Evolutionary conservation across 2,329 filamentous ascomycete genomes (phyloP).

Genomic region (Beauveria caledonica): DNA sequence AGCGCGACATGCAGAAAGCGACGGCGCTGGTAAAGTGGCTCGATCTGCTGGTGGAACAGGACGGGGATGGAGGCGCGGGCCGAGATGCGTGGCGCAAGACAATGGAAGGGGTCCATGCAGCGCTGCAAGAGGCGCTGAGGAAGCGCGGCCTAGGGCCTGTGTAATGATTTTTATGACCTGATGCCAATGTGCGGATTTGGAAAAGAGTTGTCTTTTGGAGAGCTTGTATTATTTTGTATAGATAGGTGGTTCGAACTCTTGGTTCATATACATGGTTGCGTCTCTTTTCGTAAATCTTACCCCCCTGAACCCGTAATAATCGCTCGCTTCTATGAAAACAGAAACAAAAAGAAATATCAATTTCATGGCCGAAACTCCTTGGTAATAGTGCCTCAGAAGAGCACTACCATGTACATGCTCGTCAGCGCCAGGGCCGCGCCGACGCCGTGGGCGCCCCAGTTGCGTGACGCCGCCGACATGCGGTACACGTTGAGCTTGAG

Average conservation of each 20-base stretch:
- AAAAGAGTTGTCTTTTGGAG: neutral
- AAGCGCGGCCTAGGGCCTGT: slow-evolving; percentile 49
- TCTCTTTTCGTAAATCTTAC: neutral
- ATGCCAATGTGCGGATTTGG: slow-evolving; percentile 4
- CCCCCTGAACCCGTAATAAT: neutral
- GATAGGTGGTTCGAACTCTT: neutral
- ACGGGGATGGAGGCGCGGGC: slow-evolving; percentile 27
- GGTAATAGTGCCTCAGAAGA: neutral
- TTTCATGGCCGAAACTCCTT: no score
- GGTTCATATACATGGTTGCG: neutral
- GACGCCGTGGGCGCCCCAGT: neutral
- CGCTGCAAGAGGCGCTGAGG: slow-evolving; percentile 47
- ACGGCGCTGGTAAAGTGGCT: slow-evolving; percentile 63
- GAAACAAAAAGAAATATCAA: no score
- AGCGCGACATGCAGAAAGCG: slow-evolving; percentile 70
- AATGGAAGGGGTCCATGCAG: slow-evolving; percentile 34
- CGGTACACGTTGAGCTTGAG: slow-evolving; percentile 41
- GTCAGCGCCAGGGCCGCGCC: neutral
- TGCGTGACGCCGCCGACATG: slow-evolving; percentile 14
- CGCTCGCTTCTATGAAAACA: neutral
- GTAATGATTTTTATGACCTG: slow-evolving; percentile 32
- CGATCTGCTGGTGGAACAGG: slow-evolving; percentile 45
- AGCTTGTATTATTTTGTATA: neutral
- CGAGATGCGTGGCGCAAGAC: slow-evolving; percentile 39
- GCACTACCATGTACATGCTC: neutral